Evolutionary conservation across 768 basidiomycete genomes (phyloP).

Genomic region (Rhodotorula babjevae): DNA sequence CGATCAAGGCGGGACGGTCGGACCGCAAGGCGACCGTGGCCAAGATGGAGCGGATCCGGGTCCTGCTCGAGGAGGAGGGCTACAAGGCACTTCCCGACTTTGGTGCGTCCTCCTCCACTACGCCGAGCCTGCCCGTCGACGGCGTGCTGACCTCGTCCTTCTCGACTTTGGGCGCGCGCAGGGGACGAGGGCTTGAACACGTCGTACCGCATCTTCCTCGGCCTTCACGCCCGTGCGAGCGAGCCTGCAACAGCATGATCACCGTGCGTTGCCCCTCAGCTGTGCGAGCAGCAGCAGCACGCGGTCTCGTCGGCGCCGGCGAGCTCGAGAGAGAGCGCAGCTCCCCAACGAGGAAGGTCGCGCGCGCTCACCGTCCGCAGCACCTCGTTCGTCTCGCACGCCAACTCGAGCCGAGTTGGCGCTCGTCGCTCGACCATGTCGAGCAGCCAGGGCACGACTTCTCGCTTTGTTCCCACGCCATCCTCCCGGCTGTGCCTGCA

Average conservation of each 20-base stretch:
- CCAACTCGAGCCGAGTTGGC: not conserved
- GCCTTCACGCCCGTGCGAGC: not conserved
- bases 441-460: not conserved
- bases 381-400: too few relatives aligned
- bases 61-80: slow-evolving; percentile 23
- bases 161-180: not conserved
- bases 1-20: not conserved
- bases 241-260: not conserved
- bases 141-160: not conserved
- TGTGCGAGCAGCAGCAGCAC: too few relatives aligned
- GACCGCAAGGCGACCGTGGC: slow-evolving; percentile 22
- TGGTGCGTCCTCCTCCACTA: slow-evolving; percentile 16
- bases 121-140: not conserved
- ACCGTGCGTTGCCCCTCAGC: not conserved
- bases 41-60: slow-evolving; percentile 20
- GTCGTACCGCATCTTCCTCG: slow-evolving; percentile 10
- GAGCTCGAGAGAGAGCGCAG: not conserved
- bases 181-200: slow-evolving; percentile 7
- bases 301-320: too few relatives aligned
- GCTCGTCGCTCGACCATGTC: too few relatives aligned
- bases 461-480: not conserved
- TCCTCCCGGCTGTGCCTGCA: not conserved
- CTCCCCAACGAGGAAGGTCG: too few relatives aligned
- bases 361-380: too few relatives aligned
- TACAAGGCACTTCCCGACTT: slow-evolving; percentile 25